Percentiles rank a stretch among this genome's conserved stretches.
Evolutionary conservation across 768 basidiomycete species (phyloP).

Genomic region (Leccinellum luteum): DNA sequence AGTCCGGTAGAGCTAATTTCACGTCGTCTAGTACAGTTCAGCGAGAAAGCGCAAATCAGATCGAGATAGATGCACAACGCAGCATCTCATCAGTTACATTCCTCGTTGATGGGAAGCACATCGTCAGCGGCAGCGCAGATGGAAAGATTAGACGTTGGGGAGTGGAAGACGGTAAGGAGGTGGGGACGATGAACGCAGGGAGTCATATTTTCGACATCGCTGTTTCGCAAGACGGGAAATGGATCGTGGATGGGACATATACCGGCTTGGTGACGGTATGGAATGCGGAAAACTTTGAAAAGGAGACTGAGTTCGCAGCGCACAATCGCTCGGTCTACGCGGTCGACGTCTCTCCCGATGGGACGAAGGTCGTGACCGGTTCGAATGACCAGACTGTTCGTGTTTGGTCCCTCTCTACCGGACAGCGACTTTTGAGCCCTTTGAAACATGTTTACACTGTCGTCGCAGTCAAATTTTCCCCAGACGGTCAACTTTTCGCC

Average conservation of each 20-base stretch:
- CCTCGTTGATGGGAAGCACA: not conserved
- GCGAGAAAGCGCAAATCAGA: not conserved
- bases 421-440: not conserved
- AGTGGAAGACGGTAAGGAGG: not conserved
- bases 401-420: constrained; percentile 8
- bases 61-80: not conserved
- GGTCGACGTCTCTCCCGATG: constrained; percentile 6
- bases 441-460: not conserved
- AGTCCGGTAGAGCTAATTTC: not conserved
- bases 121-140: not conserved
- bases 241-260: not conserved
- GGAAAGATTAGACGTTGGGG: not conserved
- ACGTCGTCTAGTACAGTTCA: not conserved
- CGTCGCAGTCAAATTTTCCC: constrained; percentile 9
- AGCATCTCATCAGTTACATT: not conserved
- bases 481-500: constrained; percentile 1
- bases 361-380: not conserved
- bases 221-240: not conserved
- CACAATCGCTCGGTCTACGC: not conserved
- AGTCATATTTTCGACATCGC: not conserved
- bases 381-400: not conserved
- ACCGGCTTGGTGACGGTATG: not conserved
- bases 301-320: not conserved
- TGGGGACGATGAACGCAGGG: not conserved
- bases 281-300: not conserved